These are phyloP conservation scores for Malus sylvestris DNA, from an alignment of 306 rosid species.

Conservation along the genomic window DNA sequence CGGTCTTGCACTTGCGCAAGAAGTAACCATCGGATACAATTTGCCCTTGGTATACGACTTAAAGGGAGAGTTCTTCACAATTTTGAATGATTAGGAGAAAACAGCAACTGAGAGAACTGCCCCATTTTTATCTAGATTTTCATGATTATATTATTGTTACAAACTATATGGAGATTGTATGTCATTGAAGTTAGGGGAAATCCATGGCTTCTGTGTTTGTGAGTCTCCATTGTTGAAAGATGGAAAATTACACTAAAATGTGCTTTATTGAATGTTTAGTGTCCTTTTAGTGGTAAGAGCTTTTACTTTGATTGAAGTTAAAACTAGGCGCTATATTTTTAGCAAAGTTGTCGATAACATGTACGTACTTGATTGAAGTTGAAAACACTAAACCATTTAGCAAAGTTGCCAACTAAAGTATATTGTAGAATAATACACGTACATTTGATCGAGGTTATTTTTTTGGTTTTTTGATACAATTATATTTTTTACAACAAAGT, in stretches of 20 bases:
- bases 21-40: slow-evolving; percentile 23
- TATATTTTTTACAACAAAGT: no score
- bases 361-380: no score
- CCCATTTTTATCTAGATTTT: neutral
- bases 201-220: neutral
- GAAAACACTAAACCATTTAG: no score
- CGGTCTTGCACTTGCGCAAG: slow-evolving; percentile 49
- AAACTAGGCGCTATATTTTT: no score
- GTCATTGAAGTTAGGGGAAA: neutral
- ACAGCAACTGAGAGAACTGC: slow-evolving; percentile 4
- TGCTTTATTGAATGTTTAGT: no score
- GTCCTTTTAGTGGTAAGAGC: no score
- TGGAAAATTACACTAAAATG: neutral
- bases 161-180: neutral
- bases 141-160: neutral
- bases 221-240: neutral
- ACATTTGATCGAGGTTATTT: no score
- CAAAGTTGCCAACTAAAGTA: no score
- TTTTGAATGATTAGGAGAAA: slow-evolving; percentile 28
- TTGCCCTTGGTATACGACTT: slow-evolving; percentile 4
- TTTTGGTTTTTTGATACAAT: no score
- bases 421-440: no score
- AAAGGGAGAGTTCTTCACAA: slow-evolving; percentile 12
- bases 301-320: no score
- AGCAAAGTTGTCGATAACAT: no score